Percentiles rank a stretch among this genome's conserved stretches.
Conservation (phyloP, 23 red algal genomes). For the Gracilaria gracilis region DNA sequence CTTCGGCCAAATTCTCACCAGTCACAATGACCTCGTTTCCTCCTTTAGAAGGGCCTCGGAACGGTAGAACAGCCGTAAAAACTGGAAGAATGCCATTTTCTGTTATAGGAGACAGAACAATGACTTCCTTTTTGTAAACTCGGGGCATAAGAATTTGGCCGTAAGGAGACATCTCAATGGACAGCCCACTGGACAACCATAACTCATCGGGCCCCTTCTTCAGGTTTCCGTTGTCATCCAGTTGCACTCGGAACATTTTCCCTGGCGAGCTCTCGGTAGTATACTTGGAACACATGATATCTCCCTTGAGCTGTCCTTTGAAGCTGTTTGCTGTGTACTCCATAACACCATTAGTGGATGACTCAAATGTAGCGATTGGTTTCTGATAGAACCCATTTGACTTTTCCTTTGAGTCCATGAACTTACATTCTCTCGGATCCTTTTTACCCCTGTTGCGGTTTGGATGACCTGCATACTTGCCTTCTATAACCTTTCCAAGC, state of each 20-base stretch:
- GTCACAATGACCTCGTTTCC: slow-evolving; percentile 74
- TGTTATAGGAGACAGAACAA: slow-evolving; percentile 32
- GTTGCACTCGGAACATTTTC: slow-evolving; percentile 69
- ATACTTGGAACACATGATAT: slow-evolving; percentile 76
- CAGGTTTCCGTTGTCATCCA: slow-evolving; percentile 40
- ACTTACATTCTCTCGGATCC: slow-evolving; percentile 56
- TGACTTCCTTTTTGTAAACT: slow-evolving; percentile 63
- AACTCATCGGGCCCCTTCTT: slow-evolving; percentile 45
- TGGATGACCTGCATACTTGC: slow-evolving; percentile 73
- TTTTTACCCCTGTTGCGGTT: slow-evolving; percentile 74
- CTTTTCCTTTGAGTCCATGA: background rate
- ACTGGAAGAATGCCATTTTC: slow-evolving; percentile 4
- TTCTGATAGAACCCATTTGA: slow-evolving; percentile 47
- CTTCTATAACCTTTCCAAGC: slow-evolving; percentile 48
- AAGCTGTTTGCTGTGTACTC: slow-evolving; percentile 71
- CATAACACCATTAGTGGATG: slow-evolving; percentile 70
- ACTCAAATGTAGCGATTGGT: slow-evolving; percentile 69
- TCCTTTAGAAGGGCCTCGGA: slow-evolving; percentile 59
- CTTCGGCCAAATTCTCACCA: slow-evolving; percentile 47
- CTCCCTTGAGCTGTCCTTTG: slow-evolving; percentile 68
- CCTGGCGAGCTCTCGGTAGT: slow-evolving; percentile 56
- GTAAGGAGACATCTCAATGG: slow-evolving; percentile 65
- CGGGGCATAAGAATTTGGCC: slow-evolving; percentile 77
- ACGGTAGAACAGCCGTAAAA: slow-evolving; percentile 65
- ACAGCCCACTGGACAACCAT: slow-evolving; percentile 48